Percentiles rank a stretch among this genome's conserved stretches.
These are phyloP conservation scores for Diaporthe sp. DNA, from an alignment of 2,329 filamentous ascomycete genomes.

Conservation along the genomic window DNA sequence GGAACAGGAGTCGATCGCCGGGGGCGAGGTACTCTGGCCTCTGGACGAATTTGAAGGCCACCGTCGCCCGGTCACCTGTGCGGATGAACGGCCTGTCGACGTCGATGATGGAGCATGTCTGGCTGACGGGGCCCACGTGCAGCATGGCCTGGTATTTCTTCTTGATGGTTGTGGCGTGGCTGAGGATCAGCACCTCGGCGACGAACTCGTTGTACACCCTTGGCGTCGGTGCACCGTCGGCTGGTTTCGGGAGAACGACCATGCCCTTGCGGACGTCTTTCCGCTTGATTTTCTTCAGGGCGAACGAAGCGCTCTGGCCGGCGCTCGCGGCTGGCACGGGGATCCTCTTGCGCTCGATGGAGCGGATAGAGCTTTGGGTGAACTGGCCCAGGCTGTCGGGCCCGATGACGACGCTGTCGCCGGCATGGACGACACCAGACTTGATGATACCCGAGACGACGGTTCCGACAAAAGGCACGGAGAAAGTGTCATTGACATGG, in stretches of 20 bases:
- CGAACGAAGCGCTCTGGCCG: slow-evolving; percentile 93
- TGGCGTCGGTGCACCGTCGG: slow-evolving; percentile 75
- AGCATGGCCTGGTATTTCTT: slow-evolving; percentile 98
- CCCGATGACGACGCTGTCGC: slow-evolving; percentile 89
- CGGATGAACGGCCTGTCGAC: slow-evolving; percentile 96
- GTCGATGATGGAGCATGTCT: slow-evolving; percentile 97
- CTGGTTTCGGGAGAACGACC: slow-evolving; percentile 86
- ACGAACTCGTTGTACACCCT: slow-evolving; percentile 83
- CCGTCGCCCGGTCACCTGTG: slow-evolving; percentile 91
- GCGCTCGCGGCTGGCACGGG: slow-evolving; percentile 87
- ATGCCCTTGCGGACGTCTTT: slow-evolving; percentile 98
- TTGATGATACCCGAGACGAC: slow-evolving; percentile 96
- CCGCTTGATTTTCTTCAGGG: slow-evolving; percentile 84
- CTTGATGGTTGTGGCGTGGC: slow-evolving; percentile 96
- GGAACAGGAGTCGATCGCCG: slow-evolving; percentile 90
- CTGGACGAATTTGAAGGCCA: slow-evolving; percentile 95
- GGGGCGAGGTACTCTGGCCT: slow-evolving; percentile 90
- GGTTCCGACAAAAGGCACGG: slow-evolving; percentile 95
- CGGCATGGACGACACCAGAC: slow-evolving; percentile 85
- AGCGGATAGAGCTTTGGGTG: slow-evolving; percentile 84
- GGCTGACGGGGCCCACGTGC: slow-evolving; percentile 92
- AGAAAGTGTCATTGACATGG: slow-evolving; percentile 97
- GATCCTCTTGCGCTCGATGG: slow-evolving; percentile 95
- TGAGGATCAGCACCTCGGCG: slow-evolving; percentile 91
- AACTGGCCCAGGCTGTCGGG: slow-evolving; percentile 94